These are phyloP conservation scores for Pyrenochaeta sp. DNA, from an alignment of 2,329 filamentous ascomycete species.

Conservation along the genomic window DNA sequence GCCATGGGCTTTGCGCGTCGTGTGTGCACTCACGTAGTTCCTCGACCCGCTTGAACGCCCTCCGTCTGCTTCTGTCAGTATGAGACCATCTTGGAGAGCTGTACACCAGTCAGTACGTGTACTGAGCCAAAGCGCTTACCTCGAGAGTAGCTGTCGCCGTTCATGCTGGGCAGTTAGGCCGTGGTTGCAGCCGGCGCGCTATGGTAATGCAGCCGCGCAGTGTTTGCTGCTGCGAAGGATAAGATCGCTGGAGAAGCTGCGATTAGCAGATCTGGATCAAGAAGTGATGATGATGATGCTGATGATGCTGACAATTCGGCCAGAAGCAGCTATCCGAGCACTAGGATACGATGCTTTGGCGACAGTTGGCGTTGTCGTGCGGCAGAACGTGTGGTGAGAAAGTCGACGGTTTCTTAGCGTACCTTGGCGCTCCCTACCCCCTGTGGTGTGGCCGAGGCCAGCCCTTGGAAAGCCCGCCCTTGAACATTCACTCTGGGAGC, in stretches of 20 bases:
- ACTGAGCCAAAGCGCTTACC: slow-evolving; percentile 62
- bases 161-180: slow-evolving; percentile 65
- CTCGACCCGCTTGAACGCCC: slow-evolving; percentile 48
- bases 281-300: slow-evolving; percentile 7
- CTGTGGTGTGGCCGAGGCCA: slow-evolving; percentile 9
- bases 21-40: slow-evolving; percentile 47
- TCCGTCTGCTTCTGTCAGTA: slow-evolving; percentile 49
- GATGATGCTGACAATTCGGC: slow-evolving; percentile 9
- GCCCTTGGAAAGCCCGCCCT: background rate
- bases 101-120: slow-evolving; percentile 48
- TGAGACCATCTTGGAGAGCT: slow-evolving; percentile 31
- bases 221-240: slow-evolving; percentile 8
- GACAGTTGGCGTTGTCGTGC: slow-evolving; percentile 18
- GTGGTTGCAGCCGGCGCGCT: slow-evolving; percentile 23
- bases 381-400: slow-evolving; percentile 23
- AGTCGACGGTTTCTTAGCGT: slow-evolving; percentile 26
- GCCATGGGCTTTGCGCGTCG: slow-evolving; percentile 18
- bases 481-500: background rate
- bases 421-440: slow-evolving; percentile 26
- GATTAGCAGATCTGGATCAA: slow-evolving; percentile 24
- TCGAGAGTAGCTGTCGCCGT: slow-evolving; percentile 85
- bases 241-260: slow-evolving; percentile 24
- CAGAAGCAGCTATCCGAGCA: slow-evolving; percentile 19
- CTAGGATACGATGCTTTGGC: slow-evolving; percentile 28
- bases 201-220: slow-evolving; percentile 19